Percentiles rank a stretch among this genome's conserved stretches.
phyloP scores from a whole-genome alignment of 495 filamentous ascomycete genomes.

The Articulospora tetracladia region DNA sequence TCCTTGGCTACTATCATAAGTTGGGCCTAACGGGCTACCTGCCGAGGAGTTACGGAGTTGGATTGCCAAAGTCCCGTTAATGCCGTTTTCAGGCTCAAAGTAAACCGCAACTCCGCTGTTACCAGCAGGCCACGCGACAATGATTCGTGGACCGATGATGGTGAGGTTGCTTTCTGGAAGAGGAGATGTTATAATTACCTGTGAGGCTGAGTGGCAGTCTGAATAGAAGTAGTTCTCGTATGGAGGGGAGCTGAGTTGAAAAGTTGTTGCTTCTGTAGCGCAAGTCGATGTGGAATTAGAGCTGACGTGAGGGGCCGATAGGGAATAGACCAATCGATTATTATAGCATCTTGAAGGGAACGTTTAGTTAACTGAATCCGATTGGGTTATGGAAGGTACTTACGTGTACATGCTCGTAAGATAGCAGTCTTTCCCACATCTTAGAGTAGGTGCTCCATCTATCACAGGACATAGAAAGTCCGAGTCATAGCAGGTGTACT shows the following conservation, averaged over 20 bases:
- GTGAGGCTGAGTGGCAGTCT: slow-evolving; percentile 52
- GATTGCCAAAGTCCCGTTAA: slow-evolving; percentile 51
- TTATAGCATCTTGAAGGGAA: slow-evolving; percentile 26
- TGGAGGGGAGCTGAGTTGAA: slow-evolving; percentile 32
- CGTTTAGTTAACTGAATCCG: slow-evolving; percentile 1
- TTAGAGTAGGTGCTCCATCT: slow-evolving; percentile 31
- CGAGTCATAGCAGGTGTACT: slow-evolving; percentile 41
- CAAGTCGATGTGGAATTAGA: slow-evolving; percentile 11
- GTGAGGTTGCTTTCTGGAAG: slow-evolving; percentile 47
- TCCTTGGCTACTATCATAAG: slow-evolving; percentile 30
- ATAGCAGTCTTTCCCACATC: slow-evolving; percentile 39
- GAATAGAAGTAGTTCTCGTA: slow-evolving; percentile 64
- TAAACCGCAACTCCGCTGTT: slow-evolving; percentile 55
- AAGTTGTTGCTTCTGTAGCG: slow-evolving; percentile 25
- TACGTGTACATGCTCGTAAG: slow-evolving; percentile 31
- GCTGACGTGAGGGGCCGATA: slow-evolving; percentile 8
- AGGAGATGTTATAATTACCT: slow-evolving; percentile 57
- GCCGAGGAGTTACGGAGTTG: slow-evolving; percentile 42
- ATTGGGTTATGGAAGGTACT: slow-evolving; percentile 8
- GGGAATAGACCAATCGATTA: slow-evolving; percentile 26
- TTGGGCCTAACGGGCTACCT: slow-evolving; percentile 30
- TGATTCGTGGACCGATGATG: slow-evolving; percentile 49
- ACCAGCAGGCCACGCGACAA: slow-evolving; percentile 63
- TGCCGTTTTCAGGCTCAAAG: slow-evolving; percentile 48
- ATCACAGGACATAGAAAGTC: slow-evolving; percentile 39